phyloP scores from a whole-genome alignment of 805 yeast species.

The Starmerella vaccinii region DNA sequence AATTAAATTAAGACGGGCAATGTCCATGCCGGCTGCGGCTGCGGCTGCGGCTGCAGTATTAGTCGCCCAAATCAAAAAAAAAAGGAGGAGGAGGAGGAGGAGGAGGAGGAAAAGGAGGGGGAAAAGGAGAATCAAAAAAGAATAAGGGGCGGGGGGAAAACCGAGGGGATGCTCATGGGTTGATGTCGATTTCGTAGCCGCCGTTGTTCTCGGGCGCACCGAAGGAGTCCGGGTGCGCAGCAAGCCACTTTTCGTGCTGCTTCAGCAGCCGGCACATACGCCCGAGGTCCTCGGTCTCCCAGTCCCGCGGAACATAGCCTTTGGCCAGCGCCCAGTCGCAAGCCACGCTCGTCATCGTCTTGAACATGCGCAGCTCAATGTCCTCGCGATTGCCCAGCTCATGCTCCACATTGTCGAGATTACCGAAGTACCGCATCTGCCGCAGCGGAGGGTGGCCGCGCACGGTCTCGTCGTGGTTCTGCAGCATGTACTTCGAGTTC shows the following conservation, averaged over 20 bases:
- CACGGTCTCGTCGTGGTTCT: conserved; percentile 11
- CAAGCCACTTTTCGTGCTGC: conserved; percentile 22
- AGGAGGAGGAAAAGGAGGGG: no score
- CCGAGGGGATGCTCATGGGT: not conserved
- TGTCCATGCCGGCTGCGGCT: no score
- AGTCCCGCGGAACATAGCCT: conserved; percentile 16
- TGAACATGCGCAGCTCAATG: conserved; percentile 19
- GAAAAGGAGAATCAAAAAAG: no score
- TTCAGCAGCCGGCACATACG: conserved; percentile 17
- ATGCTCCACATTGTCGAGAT: conserved; percentile 9
- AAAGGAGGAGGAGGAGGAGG: no score
- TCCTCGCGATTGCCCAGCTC: conserved; percentile 15
- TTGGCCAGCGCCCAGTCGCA: conserved; percentile 23
- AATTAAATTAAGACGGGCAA: not conserved
- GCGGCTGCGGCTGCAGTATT: no score
- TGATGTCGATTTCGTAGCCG: conserved; percentile 11
- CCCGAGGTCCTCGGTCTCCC: conserved; percentile 17
- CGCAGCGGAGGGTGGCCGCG: conserved; percentile 19
- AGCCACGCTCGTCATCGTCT: conserved; percentile 14
- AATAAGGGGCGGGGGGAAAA: no score
- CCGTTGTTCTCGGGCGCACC: conserved; percentile 1
- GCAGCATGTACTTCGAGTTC: conserved; percentile 20
- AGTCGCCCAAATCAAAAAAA: no score
- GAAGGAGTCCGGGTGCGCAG: conserved; percentile 7
- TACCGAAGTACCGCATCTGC: conserved; percentile 21